Base-by-base conservation (phyloP, 2,329 filamentous ascomycete genomes). In the Grosmannia serpens region DNA sequence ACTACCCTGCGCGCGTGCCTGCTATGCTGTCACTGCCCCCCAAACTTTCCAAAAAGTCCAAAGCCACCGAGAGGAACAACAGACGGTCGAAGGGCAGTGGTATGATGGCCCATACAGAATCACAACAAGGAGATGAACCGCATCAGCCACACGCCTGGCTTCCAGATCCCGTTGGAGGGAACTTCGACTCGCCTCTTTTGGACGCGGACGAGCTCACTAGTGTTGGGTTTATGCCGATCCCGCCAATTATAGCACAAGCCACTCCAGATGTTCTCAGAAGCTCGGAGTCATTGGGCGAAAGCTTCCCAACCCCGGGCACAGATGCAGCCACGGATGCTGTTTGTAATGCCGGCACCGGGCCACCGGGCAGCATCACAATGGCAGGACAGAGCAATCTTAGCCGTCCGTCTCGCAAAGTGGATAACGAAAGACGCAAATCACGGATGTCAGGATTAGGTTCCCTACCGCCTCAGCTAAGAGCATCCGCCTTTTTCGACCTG, bases 1-100 rank as follows among this genome's bases (percentile, higher is more conserved):
- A 87, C 72, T 99, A 99, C 70, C 94, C 94, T 17, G 94, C 94
- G 3, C 91, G 90, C 1, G 94, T 99, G 3, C 94, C 94, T 3
- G 86, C 88, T 62, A 91, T 95, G 85, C 79, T 99, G 59, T 97
- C 96, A 66, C 75, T 99, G 15, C 94, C 94, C 1, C 90, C 91
- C 51, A 88, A 90, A 65, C 75, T 97, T 55, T 95, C 91, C 1
- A 88, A 86, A 65, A 80, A 84, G 56, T 84, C 87, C 10, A 81
- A 86, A 57, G 74, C 81, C 3, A 73, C 78, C 11, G 78, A 84
- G 6, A 80, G 85, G 58, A 86, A 90, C 58, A 81, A 85, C 64
- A 82, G 89, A 57, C 84, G 87, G 26, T 88, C 89, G 1, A 85
- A 94, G 65, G 74, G 92, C 8, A 71, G 95, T 51, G 83, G 80